Conservation (phyloP, 106 monocot genomes). For the Platanthera guangdongensis region DNA sequence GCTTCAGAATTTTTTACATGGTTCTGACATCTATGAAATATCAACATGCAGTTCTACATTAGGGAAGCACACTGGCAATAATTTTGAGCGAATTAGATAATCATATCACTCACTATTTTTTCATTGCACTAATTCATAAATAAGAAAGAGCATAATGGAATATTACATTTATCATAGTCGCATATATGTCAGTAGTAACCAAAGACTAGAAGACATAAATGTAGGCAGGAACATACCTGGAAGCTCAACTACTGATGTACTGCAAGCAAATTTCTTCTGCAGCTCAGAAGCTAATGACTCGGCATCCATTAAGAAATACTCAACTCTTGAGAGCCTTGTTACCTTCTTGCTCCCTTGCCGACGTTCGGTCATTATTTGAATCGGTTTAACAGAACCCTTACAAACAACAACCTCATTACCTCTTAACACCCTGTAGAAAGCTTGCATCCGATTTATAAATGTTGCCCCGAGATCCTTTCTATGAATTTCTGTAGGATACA, state of each 20-base stretch:
- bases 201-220: background rate
- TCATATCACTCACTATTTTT: too few species aligned
- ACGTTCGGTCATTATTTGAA: slow-evolving; percentile 88
- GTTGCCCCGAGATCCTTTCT: slow-evolving; percentile 83
- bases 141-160: background rate
- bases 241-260: slow-evolving; percentile 80
- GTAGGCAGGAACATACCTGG: slow-evolving; percentile 51
- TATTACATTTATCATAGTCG: too few species aligned
- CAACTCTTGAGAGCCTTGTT: slow-evolving; percentile 77
- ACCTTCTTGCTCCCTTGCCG: slow-evolving; percentile 97
- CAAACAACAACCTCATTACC: slow-evolving; percentile 50
- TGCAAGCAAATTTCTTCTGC: slow-evolving; percentile 99
- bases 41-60: too few species aligned
- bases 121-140: too few species aligned
- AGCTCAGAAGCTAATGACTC: slow-evolving; percentile 79
- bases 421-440: slow-evolving; percentile 58
- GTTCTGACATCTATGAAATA: too few species aligned
- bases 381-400: slow-evolving; percentile 63
- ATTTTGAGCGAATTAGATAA: too few species aligned
- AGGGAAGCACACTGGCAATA: too few species aligned
- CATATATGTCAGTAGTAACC: background rate
- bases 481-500: slow-evolving; percentile 84
- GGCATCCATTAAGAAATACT: slow-evolving; percentile 79
- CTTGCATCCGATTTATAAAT: slow-evolving; percentile 86
- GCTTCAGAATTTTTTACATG: too few species aligned